A percentile compares a stretch with the other conserved stretches of the same genome.
Conservation (phyloP, 176 grass and related monocot genomes). For the Oryza meyeriana region DNA sequence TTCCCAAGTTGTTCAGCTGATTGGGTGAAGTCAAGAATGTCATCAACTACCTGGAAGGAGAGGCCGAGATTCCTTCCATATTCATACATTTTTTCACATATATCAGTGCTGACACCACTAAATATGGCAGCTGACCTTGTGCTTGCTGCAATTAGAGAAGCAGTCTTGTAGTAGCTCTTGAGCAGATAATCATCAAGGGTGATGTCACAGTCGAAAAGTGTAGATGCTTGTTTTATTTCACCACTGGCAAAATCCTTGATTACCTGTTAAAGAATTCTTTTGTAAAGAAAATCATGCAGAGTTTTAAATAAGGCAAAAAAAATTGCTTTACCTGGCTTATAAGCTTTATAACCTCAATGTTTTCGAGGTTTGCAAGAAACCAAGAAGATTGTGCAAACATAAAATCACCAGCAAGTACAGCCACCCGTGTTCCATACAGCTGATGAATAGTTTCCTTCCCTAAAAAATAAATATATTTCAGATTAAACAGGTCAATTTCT, state of each 20-base stretch:
- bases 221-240: slow-evolving; percentile 86
- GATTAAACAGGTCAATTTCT: background rate
- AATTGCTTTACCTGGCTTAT: slow-evolving; percentile 61
- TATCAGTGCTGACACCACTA: slow-evolving; percentile 32
- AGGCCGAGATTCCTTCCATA: slow-evolving; percentile 73
- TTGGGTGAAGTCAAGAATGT: slow-evolving; percentile 88
- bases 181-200: slow-evolving; percentile 78
- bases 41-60: slow-evolving; percentile 82
- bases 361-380: slow-evolving; percentile 90
- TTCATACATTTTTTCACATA: slow-evolving; percentile 73
- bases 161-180: slow-evolving; percentile 87
- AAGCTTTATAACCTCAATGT: slow-evolving; percentile 89
- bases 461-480: slow-evolving; percentile 24
- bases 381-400: slow-evolving; percentile 93
- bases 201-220: slow-evolving; percentile 60
- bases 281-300: background rate
- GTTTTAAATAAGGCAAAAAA: slow-evolving; percentile 2
- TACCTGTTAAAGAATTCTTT: slow-evolving; percentile 40
- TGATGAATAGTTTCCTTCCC: slow-evolving; percentile 84
- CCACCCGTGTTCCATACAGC: slow-evolving; percentile 71
- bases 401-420: slow-evolving; percentile 83
- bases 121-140: slow-evolving; percentile 78
- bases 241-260: slow-evolving; percentile 91
- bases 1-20: slow-evolving; percentile 81
- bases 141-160: slow-evolving; percentile 73